Evolutionary conservation across 106 monocot species (phyloP).

Genomic region (Posidonia australis): DNA sequence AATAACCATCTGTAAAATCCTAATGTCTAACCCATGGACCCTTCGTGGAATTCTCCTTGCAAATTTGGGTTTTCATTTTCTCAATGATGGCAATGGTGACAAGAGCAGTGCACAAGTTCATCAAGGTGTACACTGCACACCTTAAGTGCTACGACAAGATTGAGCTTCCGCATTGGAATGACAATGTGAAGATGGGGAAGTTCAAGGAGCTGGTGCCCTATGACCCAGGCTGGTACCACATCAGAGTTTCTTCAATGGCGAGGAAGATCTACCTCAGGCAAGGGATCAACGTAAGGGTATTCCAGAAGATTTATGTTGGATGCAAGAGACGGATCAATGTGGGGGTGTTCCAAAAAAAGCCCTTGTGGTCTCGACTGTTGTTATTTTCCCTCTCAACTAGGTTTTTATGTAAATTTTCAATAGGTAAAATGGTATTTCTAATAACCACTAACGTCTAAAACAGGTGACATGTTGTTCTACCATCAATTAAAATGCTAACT

Average conservation of each 20-base stretch:
- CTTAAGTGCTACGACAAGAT: slow-evolving; percentile 59
- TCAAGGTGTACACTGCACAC: slow-evolving; percentile 53
- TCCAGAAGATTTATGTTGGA: slow-evolving; percentile 24
- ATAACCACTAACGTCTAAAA: too few species aligned
- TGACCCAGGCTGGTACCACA: slow-evolving; percentile 29
- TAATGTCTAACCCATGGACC: too few species aligned
- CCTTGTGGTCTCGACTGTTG: too few species aligned
- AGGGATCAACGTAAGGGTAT: slow-evolving; percentile 14
- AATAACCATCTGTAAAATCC: too few species aligned
- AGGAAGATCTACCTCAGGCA: slow-evolving; percentile 24
- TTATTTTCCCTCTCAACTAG: too few species aligned
- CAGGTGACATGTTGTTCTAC: too few species aligned
- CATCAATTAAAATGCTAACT: too few species aligned
- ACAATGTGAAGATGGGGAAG: slow-evolving; percentile 20
- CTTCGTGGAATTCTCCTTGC: too few species aligned
- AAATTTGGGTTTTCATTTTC: not conserved
- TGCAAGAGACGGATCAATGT: too few species aligned
- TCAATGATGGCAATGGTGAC: slow-evolving; percentile 21
- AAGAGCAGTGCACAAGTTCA: slow-evolving; percentile 52
- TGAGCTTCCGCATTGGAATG: slow-evolving; percentile 22
- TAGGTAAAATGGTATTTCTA: too few species aligned
- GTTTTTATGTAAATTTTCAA: too few species aligned
- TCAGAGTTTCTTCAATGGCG: slow-evolving; percentile 18
- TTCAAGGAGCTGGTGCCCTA: slow-evolving; percentile 31
- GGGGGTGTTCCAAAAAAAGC: too few species aligned